A percentile compares a stretch with the other conserved stretches of the same genome.
Conservation (phyloP, 129 eudicot genomes). For the Daucus carota region DH1_v3.0 NC_030385.2:6828001-6828500, state of each 20-base stretch:
- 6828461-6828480: too few relatives aligned
- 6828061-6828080: slow-evolving; percentile 60
- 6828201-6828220: neutral
- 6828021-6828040: slow-evolving; percentile 50
- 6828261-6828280: neutral
- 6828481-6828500: too few relatives aligned
- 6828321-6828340: too few relatives aligned
- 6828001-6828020: slow-evolving; percentile 58
- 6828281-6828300: neutral
- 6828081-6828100: slow-evolving; percentile 20
- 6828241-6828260: neutral
- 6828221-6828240: neutral
- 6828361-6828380: neutral
- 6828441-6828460: neutral
- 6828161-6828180: neutral
- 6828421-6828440: neutral
- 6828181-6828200: neutral
- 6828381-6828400: neutral
- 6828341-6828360: too few relatives aligned
- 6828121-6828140: neutral
- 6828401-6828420: neutral
- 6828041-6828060: slow-evolving; percentile 51
- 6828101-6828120: neutral
- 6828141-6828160: neutral
- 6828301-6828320: neutral